Evolutionary conservation across 164 flowering plant species (phyloP).

Genomic region (Amborella trichopoda): DNA sequence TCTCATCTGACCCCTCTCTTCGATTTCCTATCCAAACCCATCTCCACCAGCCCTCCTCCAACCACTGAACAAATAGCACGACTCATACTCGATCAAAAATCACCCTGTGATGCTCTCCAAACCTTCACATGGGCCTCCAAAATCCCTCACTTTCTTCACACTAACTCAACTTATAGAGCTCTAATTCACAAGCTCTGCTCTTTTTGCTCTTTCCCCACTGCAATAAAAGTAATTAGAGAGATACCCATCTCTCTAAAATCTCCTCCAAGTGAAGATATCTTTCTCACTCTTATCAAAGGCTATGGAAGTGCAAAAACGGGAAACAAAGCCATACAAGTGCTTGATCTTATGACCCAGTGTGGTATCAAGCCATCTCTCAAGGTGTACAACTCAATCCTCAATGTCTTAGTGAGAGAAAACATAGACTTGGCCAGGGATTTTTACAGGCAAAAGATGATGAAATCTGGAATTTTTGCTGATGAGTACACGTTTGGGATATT

Average conservation of each 20-base stretch:
- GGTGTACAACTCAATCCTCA: constrained; percentile 59
- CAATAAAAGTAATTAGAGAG: constrained; percentile 58
- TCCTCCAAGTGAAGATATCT: constrained; percentile 62
- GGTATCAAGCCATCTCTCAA: constrained; percentile 43
- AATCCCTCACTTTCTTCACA: constrained; percentile 48
- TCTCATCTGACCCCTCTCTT: background rate
- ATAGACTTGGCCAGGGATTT: constrained; percentile 78
- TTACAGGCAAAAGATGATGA: constrained; percentile 72
- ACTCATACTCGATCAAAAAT: constrained; percentile 54
- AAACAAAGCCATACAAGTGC: constrained; percentile 30
- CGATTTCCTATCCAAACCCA: constrained; percentile 10
- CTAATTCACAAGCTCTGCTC: constrained; percentile 57
- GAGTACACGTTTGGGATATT: constrained; percentile 69
- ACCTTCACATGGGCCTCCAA: constrained; percentile 82
- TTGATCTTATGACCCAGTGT: constrained; percentile 39
- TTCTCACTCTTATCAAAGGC: constrained; percentile 57
- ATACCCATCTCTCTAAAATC: constrained; percentile 54
- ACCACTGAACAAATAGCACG: constrained; percentile 46
- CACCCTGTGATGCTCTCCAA: constrained; percentile 47
- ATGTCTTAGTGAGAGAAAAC: constrained; percentile 75
- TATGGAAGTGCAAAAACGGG: constrained; percentile 47
- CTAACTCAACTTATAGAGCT: constrained; percentile 66
- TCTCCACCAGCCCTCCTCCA: constrained; percentile 28
- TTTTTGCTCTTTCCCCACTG: constrained; percentile 51
- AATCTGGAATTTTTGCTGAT: constrained; percentile 57